Evolutionary conservation across 208 protist species (phyloP).

Genomic region (Herpetomonas muscarum): DNA sequence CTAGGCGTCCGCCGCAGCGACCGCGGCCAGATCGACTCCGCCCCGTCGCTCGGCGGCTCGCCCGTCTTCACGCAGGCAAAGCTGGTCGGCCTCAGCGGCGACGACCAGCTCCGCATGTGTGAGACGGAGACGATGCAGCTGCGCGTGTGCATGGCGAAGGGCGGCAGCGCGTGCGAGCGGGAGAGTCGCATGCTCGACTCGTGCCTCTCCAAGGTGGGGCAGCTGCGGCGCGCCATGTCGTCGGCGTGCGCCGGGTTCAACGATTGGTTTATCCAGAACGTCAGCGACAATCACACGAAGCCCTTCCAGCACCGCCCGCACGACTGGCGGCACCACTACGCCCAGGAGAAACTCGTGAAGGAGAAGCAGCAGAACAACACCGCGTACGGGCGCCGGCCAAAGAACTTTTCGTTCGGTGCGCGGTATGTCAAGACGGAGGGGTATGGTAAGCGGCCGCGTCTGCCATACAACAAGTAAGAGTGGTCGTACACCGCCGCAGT

Average conservation of each 20-base stretch:
- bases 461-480: conserved; percentile 90
- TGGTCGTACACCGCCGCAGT: too few relatives aligned
- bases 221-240: conserved; percentile 71
- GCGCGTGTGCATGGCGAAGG: conserved; percentile 84
- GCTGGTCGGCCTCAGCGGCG: conserved; percentile 73
- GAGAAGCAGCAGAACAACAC: conserved; percentile 70
- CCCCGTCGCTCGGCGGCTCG: conserved; percentile 71
- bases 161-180: conserved; percentile 70
- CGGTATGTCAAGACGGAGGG: conserved; percentile 85
- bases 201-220: conserved; percentile 75
- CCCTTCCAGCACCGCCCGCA: conserved; percentile 85
- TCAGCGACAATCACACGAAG: conserved; percentile 89
- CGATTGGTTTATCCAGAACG: conserved; percentile 90
- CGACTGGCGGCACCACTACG: conserved; percentile 85
- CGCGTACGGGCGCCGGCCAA: conserved; percentile 75
- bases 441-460: conserved; percentile 75
- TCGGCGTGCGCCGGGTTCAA: conserved; percentile 69
- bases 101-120: conserved; percentile 79
- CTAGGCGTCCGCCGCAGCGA: conserved; percentile 75
- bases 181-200: conserved; percentile 67
- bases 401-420: conserved; percentile 69
- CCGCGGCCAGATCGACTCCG: conserved; percentile 77
- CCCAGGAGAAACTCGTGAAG: conserved; percentile 80
- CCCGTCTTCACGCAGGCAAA: conserved; percentile 78
- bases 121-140: conserved; percentile 81